Conservation (phyloP, 495 filamentous ascomycete genomes). For the Amphirosellinia nigrospora region DNA sequence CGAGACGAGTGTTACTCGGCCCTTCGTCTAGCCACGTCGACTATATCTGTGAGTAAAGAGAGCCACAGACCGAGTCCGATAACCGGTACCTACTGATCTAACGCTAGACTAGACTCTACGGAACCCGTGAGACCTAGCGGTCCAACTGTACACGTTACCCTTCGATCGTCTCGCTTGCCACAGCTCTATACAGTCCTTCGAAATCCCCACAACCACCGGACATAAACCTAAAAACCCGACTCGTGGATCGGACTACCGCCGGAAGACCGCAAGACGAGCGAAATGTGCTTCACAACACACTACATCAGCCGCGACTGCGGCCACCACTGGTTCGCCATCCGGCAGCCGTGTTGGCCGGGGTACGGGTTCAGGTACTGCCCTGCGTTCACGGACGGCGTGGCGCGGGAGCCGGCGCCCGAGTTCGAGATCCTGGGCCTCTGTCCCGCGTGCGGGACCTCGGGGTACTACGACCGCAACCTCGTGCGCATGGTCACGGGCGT, state of each 20-base stretch:
- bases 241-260: background rate
- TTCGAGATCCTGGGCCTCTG: conserved; percentile 28
- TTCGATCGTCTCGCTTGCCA: background rate
- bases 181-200: background rate
- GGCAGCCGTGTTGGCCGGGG: conserved; percentile 42
- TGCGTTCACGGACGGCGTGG: conserved; percentile 35
- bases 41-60: background rate
- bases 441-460: conserved; percentile 33
- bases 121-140: background rate
- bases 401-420: conserved; percentile 31
- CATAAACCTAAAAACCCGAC: background rate
- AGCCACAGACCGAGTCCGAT: background rate
- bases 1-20: background rate
- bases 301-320: conserved; percentile 46
- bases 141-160: background rate
- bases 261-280: background rate
- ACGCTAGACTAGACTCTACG: background rate
- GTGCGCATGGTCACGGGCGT: conserved; percentile 43
- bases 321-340: conserved; percentile 48
- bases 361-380: conserved; percentile 46
- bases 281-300: conserved; percentile 35
- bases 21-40: too few species aligned
- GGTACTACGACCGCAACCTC: conserved; percentile 45
- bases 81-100: background rate
- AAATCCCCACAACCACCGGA: background rate